Conservation (phyloP, 2,329 filamentous ascomycete genomes). For the Ceratocystis albifundus region DNA sequence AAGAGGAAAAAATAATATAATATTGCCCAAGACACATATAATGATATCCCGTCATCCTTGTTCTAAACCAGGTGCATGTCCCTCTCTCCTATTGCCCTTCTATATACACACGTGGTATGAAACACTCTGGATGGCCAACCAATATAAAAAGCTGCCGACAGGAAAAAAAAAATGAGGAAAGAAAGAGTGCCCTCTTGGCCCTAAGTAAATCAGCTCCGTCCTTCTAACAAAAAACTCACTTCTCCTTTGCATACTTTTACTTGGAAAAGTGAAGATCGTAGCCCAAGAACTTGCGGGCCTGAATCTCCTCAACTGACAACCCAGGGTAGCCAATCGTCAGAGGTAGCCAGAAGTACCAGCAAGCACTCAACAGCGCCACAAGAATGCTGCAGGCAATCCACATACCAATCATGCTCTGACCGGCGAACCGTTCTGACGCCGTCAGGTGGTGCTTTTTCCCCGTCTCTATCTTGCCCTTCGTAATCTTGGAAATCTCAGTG, state of each 20-base stretch:
- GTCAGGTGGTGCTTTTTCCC: slow-evolving; percentile 53
- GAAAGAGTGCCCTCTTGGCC: too few relatives aligned
- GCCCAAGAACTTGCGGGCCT: slow-evolving; percentile 83
- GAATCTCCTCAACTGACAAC: slow-evolving; percentile 63
- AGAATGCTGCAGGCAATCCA: slow-evolving; percentile 72
- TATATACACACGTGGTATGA: background rate
- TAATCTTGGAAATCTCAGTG: slow-evolving; percentile 26
- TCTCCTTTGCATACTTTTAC: slow-evolving; percentile 38
- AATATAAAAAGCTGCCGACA: background rate
- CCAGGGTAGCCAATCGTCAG: slow-evolving; percentile 93
- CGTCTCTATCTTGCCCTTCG: slow-evolving; percentile 32
- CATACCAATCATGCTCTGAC: slow-evolving; percentile 61
- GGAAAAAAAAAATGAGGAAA: too few relatives aligned
- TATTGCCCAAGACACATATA: slow-evolving; percentile 1
- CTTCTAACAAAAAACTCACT: background rate
- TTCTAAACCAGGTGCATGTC: background rate
- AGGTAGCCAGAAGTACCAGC: slow-evolving; percentile 89
- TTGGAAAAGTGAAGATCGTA: slow-evolving; percentile 99
- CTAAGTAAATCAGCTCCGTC: too few relatives aligned
- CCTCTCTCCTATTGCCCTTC: background rate
- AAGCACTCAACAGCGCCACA: slow-evolving; percentile 53
- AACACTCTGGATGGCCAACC: background rate
- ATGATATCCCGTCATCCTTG: slow-evolving; percentile 3
- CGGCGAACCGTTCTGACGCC: slow-evolving; percentile 69
- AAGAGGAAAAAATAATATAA: background rate